Conservation (phyloP, 1,284 basidiomycete species). For the Ustilago hordei region DNA sequence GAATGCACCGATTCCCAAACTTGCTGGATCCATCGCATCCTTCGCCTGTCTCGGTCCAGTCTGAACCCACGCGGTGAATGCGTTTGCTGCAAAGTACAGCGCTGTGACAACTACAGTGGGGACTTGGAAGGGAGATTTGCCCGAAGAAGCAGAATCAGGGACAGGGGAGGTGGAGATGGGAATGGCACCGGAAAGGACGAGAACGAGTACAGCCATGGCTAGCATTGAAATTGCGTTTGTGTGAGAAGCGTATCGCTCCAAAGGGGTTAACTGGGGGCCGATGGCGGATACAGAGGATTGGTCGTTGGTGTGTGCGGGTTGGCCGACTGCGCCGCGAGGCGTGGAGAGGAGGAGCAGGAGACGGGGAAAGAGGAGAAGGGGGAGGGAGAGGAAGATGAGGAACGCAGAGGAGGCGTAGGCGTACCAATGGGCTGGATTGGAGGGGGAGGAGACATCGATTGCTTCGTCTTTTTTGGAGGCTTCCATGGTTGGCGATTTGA, state of each 20-base stretch:
- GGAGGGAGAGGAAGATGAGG: constrained; percentile 42
- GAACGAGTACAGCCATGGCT: constrained; percentile 31
- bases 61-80: constrained; percentile 33
- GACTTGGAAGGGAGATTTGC: constrained; percentile 41
- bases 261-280: constrained; percentile 48
- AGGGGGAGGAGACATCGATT: constrained; percentile 38
- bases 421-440: constrained; percentile 53
- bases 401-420: constrained; percentile 47
- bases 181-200: constrained; percentile 46
- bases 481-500: constrained; percentile 21
- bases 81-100: constrained; percentile 42
- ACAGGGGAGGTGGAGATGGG: constrained; percentile 44
- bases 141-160: constrained; percentile 33
- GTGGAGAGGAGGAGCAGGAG: constrained; percentile 47
- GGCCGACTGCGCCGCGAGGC: constrained; percentile 44
- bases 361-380: constrained; percentile 45
- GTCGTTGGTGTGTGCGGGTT: constrained; percentile 17
- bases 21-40: constrained; percentile 13
- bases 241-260: constrained; percentile 42
- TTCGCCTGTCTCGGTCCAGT: constrained; percentile 15
- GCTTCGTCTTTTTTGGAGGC: constrained; percentile 26
- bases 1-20: constrained; percentile 43
- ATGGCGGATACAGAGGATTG: constrained; percentile 33
- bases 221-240: constrained; percentile 48
- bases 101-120: constrained; percentile 46